Evolutionary conservation across 2,329 filamentous ascomycete species (phyloP).

Genomic region (Aspergillus pseudoglaucus): DNA sequence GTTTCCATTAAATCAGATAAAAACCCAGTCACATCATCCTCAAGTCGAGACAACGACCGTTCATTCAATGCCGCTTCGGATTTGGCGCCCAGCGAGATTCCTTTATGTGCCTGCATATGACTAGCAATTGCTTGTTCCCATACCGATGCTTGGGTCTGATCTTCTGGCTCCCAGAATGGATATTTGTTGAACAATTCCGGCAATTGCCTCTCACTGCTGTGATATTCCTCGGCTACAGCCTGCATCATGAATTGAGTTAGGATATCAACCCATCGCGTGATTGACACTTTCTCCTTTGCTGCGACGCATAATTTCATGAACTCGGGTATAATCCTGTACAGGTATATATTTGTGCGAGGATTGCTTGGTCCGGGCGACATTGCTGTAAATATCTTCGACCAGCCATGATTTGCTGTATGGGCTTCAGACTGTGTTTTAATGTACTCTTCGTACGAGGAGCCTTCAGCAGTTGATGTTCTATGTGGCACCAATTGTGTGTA

Average conservation of each 20-base stretch:
- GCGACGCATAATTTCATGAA: conserved; percentile 45
- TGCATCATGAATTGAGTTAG: conserved; percentile 46
- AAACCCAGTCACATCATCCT: conserved; percentile 35
- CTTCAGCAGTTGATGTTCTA: not conserved
- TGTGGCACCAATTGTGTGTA: conserved; percentile 11
- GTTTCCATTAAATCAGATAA: conserved; percentile 38
- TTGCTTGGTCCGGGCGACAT: not conserved
- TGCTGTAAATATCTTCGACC: not conserved
- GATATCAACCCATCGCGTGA: conserved; percentile 40
- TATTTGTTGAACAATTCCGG: conserved; percentile 35
- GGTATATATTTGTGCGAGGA: not conserved
- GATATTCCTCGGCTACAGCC: conserved; percentile 44
- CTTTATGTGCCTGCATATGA: conserved; percentile 14
- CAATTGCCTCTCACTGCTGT: conserved; percentile 29
- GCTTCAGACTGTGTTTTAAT: not conserved
- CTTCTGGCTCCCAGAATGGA: conserved; percentile 39
- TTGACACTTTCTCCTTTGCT: conserved; percentile 22
- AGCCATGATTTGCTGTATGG: not conserved
- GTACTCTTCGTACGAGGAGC: not conserved
- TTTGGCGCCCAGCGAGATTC: conserved; percentile 14
- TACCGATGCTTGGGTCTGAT: conserved; percentile 31
- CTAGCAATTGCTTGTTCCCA: conserved; percentile 20
- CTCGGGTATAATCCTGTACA: conserved; percentile 26
- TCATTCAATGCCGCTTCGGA: conserved; percentile 20
- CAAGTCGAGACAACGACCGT: conserved; percentile 33